Evolutionary conservation across 148 eudicot genomes (phyloP), one percentile per base, ranked within the genome.

Genomic region (Gaultheria prostrata): DNA sequence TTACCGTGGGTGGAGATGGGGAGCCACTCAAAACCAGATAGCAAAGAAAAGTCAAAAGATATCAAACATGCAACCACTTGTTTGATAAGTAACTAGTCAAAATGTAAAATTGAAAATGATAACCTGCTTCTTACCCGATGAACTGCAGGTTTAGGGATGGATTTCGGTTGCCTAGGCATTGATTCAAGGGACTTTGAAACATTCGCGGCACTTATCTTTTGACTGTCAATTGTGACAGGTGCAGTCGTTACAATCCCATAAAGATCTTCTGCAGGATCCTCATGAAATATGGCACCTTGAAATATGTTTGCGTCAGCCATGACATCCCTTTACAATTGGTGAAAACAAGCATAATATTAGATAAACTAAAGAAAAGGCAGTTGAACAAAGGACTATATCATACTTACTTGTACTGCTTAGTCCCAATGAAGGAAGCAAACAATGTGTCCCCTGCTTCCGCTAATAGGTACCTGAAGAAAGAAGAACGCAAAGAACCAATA

Each of bases 391-490:
- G 70, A 80, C 43, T 3, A 83, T 54, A 61, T 35, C 85, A 80
- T 32, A 88, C 98, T 87, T 90, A 96, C 99, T 95, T 97, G 90
- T 97, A 95, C 86, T 92, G 91, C 89, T 91, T 97, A 72, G 99
- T 97, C 81, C 99, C 99, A 63, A 95, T 86, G 80, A 97, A 97
- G 79, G 99, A 95, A 79, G 99, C 99, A 90, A 90, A 97, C 83
- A 97, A 89, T 17, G 99, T 97, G 85, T 97, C 99, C 63, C 98
- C 98, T 59, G 98, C 92, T 88, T 97, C 99, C 72, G 99, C 99
- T 85, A 97, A 87, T 72, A 97, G 86, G 83, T 97, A 97, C 87
- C 99, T 97, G 87, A 79, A 88, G 65, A n/a, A 18, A 81, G 74
- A 57, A 82, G 74, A 72, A 79, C 4, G 18, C 30, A 81, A 54